Percentiles rank a stretch among this genome's conserved stretches.
These are phyloP conservation scores for Chrysophaeum taylorii DNA, from an alignment of 352 stramenopile genomes.

Conservation along the genomic window DNA sequence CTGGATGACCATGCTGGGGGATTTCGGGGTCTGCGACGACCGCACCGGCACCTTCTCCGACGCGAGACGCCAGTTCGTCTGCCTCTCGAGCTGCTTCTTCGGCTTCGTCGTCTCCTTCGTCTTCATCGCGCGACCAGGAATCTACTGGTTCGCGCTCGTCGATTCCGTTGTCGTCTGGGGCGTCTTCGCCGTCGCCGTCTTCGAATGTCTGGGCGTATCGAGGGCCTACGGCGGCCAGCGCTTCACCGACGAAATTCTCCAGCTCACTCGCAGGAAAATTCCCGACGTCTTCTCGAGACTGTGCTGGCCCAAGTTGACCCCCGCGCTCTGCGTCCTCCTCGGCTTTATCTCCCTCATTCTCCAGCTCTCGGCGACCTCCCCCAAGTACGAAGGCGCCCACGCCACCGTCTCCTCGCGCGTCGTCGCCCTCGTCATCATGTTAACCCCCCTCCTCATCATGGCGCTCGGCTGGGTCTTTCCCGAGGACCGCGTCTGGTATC, in stretches of 20 bases:
- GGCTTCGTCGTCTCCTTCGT: constrained; percentile 4
- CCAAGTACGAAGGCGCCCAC: no score
- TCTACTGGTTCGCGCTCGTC: constrained; percentile 19
- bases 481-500: no score
- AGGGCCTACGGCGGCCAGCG: constrained; percentile 8
- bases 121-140: constrained; percentile 15
- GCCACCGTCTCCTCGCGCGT: no score
- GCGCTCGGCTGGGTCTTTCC: no score
- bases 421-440: no score
- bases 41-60: no score
- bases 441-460: no score
- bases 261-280: not conserved
- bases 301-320: not conserved
- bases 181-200: constrained; percentile 15
- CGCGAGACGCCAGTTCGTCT: constrained; percentile 14
- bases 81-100: constrained; percentile 7
- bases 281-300: not conserved
- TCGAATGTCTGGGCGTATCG: constrained; percentile 12
- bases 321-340: not conserved
- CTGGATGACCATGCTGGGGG: constrained; percentile 15
- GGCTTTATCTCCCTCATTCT: no score
- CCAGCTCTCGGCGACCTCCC: no score
- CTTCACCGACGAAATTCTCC: not conserved
- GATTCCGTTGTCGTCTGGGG: constrained; percentile 17
- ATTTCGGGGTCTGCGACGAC: constrained; percentile 13